These are phyloP conservation scores for Inga laurina DNA, from an alignment of 306 rosid genomes.

Conservation along the genomic window DNA sequence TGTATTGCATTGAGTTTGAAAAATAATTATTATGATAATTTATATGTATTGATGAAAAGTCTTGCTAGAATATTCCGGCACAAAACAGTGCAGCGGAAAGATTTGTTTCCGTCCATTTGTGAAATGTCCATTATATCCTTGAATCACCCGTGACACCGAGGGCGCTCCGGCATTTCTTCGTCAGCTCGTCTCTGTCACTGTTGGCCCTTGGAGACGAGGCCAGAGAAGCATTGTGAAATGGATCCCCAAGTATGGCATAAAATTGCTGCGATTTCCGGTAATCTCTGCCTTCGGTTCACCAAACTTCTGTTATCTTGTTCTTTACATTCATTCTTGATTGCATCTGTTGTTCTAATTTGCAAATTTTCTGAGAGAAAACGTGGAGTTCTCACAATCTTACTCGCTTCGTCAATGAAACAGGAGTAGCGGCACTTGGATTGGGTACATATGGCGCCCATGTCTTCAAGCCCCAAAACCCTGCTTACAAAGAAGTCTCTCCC, in stretches of 20 bases:
- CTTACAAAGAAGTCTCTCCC: conserved; percentile 66
- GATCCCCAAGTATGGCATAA: conserved; percentile 82
- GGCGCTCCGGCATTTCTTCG: neutral
- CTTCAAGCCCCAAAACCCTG: conserved; percentile 80
- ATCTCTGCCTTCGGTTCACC: neutral
- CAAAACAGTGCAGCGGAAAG: neutral
- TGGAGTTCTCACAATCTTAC: neutral
- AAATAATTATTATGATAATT: neutral
- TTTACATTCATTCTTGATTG: neutral
- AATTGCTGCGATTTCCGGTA: conserved; percentile 87
- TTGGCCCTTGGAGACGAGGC: neutral
- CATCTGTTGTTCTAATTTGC: neutral
- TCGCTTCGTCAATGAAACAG: conserved; percentile 46
- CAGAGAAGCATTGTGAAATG: conserved; percentile 36
- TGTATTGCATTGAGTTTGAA: too few relatives aligned
- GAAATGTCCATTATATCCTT: neutral
- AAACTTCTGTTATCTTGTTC: neutral
- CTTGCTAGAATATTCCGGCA: neutral
- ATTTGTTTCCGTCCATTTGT: neutral
- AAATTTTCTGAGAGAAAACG: neutral
- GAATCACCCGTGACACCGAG: neutral
- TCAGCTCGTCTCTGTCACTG: neutral
- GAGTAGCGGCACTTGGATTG: conserved; percentile 84
- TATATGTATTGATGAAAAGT: neutral
- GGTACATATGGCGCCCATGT: conserved; percentile 88